phyloP scores from a whole-genome alignment of 306 rosid genomes.

The Dalbergia cultrata region DNA sequence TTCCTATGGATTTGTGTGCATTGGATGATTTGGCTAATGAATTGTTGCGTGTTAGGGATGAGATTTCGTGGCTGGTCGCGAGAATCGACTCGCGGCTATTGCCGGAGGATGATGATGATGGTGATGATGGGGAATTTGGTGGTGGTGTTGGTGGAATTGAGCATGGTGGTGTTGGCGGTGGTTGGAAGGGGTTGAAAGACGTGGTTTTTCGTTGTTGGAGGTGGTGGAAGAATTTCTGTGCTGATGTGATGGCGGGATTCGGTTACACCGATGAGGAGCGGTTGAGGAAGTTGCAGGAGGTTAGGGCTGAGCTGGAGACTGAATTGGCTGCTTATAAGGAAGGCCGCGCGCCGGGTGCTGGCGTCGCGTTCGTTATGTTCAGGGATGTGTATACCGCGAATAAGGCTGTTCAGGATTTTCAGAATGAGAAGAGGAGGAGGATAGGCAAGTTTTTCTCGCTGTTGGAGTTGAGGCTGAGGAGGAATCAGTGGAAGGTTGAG shows the following conservation, averaged over 20 bases:
- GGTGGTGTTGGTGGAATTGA: constrained; percentile 20
- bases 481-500: constrained; percentile 99
- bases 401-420: constrained; percentile 95
- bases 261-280: constrained; percentile 82
- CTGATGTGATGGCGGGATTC: constrained; percentile 57
- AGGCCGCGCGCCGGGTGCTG: constrained; percentile 86
- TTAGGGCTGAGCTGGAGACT: constrained; percentile 86
- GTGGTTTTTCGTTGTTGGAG: constrained; percentile 54
- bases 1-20: constrained; percentile 94
- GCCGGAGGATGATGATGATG: constrained; percentile 59
- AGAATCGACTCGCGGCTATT: constrained; percentile 77
- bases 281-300: constrained; percentile 77
- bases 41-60: constrained; percentile 73
- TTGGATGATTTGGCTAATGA: constrained; percentile 87
- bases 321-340: constrained; percentile 87
- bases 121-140: constrained; percentile 14
- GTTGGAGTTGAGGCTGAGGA: constrained; percentile 75
- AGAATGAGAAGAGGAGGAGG: constrained; percentile 80
- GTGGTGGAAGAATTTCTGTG: constrained; percentile 52
- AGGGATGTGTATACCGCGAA: constrained; percentile 91
- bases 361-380: constrained; percentile 92
- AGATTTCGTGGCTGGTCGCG: constrained; percentile 82
- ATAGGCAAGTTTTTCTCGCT: constrained; percentile 90
- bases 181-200: constrained; percentile 48
- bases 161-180: constrained; percentile 18